Conservation (phyloP, 495 filamentous ascomycete genomes). For the Physcia stellaris region DNA sequence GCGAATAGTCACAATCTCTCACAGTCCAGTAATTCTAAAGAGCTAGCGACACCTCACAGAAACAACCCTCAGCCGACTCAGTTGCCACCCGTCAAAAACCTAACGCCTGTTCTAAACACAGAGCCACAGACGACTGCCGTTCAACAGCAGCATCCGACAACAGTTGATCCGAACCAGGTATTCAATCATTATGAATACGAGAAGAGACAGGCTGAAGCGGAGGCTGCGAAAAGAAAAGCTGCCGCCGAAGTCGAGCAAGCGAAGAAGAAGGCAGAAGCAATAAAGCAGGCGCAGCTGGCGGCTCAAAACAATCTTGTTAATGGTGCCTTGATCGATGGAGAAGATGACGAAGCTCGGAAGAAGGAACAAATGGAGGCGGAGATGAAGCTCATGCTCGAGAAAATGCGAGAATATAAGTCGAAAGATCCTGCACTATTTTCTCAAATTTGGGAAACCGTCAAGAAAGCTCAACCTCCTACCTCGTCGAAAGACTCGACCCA, state of each 20-base stretch:
- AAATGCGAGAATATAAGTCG: conserved; percentile 23
- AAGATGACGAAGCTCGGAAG: conserved; percentile 2
- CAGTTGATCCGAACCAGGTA: conserved; percentile 18
- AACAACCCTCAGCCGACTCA: no score
- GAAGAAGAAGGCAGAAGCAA: conserved; percentile 2
- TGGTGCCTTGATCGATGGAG: background rate
- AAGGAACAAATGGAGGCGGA: conserved; percentile 19
- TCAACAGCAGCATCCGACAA: conserved; percentile 5
- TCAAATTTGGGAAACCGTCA: conserved; percentile 22
- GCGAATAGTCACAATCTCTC: no score
- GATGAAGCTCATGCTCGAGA: conserved; percentile 25
- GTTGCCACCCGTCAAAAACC: no score
- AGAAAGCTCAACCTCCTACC: conserved; percentile 14
- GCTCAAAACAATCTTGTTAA: background rate
- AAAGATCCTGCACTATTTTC: conserved; percentile 22
- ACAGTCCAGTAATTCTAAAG: no score
- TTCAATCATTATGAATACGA: conserved; percentile 18
- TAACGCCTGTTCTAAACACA: no score
- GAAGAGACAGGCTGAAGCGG: conserved; percentile 13
- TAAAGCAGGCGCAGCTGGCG: background rate
- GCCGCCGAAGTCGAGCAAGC: conserved; percentile 2
- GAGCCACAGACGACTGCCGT: no score
- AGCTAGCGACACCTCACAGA: no score
- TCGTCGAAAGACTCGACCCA: conserved; percentile 3
- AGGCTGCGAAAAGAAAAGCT: conserved; percentile 4